A percentile compares a stretch with the other conserved stretches of the same genome.
Conservation (phyloP, 805 yeast genomes). For the Wickerhamiella australiensis region DNA sequence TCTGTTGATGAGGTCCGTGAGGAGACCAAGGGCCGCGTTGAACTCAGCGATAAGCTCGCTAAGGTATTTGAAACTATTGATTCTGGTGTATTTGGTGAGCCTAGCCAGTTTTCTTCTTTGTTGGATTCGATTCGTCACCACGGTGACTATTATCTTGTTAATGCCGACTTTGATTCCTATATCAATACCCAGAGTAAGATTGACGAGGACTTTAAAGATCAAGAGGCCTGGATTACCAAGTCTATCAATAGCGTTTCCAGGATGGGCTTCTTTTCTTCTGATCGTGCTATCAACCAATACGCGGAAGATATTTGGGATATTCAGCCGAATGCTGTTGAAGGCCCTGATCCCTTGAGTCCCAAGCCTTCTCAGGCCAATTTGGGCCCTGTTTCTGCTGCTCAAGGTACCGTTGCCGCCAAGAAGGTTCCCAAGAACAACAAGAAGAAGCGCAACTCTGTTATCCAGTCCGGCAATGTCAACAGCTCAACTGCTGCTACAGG, state of each 20-base stretch:
- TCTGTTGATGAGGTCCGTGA: slow-evolving; percentile 77
- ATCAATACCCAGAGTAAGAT: slow-evolving; percentile 67
- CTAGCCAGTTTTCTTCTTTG: slow-evolving; percentile 47
- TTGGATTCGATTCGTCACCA: slow-evolving; percentile 57
- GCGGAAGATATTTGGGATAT: slow-evolving; percentile 89
- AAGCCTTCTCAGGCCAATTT: background rate
- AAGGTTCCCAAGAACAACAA: background rate
- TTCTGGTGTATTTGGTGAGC: slow-evolving; percentile 58
- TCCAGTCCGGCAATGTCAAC: no score
- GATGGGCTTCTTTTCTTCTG: slow-evolving; percentile 87
- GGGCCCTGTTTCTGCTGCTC: slow-evolving; percentile 7
- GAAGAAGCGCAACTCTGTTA: background rate
- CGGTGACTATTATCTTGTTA: slow-evolving; percentile 77
- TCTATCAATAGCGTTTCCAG: slow-evolving; percentile 71
- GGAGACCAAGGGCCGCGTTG: slow-evolving; percentile 51
- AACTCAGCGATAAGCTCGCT: slow-evolving; percentile 46
- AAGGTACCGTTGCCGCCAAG: background rate
- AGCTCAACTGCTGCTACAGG: slow-evolving; percentile 1
- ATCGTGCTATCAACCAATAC: slow-evolving; percentile 82
- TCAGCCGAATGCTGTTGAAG: slow-evolving; percentile 41
- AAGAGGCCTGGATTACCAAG: slow-evolving; percentile 65
- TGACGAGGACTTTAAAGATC: slow-evolving; percentile 57
- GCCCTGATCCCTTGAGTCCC: slow-evolving; percentile 3
- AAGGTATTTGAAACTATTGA: slow-evolving; percentile 58
- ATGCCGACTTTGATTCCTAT: slow-evolving; percentile 82